phyloP scores from a whole-genome alignment of 2,329 filamentous ascomycete species.

The Pochonia chlamydosporia region DNA sequence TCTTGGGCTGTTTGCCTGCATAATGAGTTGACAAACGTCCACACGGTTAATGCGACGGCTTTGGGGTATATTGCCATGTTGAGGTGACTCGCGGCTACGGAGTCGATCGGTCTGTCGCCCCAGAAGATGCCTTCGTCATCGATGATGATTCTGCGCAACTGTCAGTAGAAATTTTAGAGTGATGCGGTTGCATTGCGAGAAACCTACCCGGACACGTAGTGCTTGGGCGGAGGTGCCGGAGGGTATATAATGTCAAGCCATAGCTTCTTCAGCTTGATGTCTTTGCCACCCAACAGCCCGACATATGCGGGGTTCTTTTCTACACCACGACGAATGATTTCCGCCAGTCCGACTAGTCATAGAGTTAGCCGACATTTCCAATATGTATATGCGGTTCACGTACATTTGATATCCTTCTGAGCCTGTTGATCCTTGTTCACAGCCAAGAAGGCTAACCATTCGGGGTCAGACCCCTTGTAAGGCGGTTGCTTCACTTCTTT shows the following conservation, averaged over 20 bases:
- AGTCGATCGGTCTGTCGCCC: conserved; percentile 42
- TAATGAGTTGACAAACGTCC: conserved; percentile 45
- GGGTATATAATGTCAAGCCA: conserved; percentile 62
- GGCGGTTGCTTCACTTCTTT: conserved; percentile 40
- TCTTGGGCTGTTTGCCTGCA: conserved; percentile 37
- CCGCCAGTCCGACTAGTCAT: conserved; percentile 22
- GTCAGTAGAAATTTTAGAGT: conserved; percentile 6
- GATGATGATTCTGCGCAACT: conserved; percentile 37
- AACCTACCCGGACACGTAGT: conserved; percentile 52
- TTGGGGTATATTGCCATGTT: conserved; percentile 48
- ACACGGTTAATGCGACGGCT: conserved; percentile 43
- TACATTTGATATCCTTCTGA: conserved; percentile 42
- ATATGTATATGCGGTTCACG: conserved; percentile 13
- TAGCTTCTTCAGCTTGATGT: conserved; percentile 41
- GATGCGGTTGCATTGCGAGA: too few species aligned
- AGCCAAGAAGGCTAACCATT: conserved; percentile 56
- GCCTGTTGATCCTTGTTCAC: conserved; percentile 48
- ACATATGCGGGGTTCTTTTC: conserved; percentile 35
- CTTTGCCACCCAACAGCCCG: conserved; percentile 37
- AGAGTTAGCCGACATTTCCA: neutral
- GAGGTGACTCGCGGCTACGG: conserved; percentile 36
- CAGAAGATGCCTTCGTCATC: conserved; percentile 43
- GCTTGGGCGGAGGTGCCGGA: conserved; percentile 50
- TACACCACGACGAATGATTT: conserved; percentile 30
- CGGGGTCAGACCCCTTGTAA: conserved; percentile 53